Evolutionary conservation across 2,329 filamentous ascomycete species (phyloP), one percentile per base, ranked within the genome.

Genomic region (Alternaria sp.): DNA sequence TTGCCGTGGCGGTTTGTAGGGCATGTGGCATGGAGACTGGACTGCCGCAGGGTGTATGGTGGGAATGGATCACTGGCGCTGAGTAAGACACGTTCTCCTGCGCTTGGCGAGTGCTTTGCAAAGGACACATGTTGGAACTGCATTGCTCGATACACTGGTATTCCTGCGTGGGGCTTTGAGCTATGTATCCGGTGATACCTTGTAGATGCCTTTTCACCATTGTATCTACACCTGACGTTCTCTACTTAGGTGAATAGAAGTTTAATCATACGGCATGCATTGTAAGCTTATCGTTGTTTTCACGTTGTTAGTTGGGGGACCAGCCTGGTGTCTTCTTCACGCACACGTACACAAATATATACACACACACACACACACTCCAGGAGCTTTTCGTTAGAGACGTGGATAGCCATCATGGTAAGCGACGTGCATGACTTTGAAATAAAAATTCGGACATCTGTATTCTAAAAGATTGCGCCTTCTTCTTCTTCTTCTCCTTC

Each of bases 1-100:
- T 94, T 34, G 85, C 88, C 23, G 81, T 90, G 17, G 72, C 72
- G 23, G 71, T 78, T 13, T 75, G 75, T 45, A 77, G 77, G 66
- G 70, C 76, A 6, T 72, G 74, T 58, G 72, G 77, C 57, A 56
- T 72, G 13, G 71, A 74, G 51, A 61, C 61, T 60, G 72, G 58
- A 9, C n/a, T 73, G 23, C 69, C 66, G 4, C 69, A 73, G 49
- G 64, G 63, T 17, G 67, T 66, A 2, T 54, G 73, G 45, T 77
- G 73, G 72, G 56, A 48, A 1, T 72, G 70, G 72, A 34, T 74
- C 11, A 62, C 54, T 11, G 34, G n/a, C 14, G n/a, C 29, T 8
- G 39, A 56, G 26, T 59, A 41, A 17, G 17, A 31, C 24, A 31
- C 10, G 24, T 29, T 17, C 1, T 41, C 9, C 28, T 17, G 13